A percentile compares a stretch with the other conserved stretches of the same genome.
Evolutionary conservation across 768 basidiomycete genomes (phyloP).

Genomic region (Tylopilus sp.): DNA sequence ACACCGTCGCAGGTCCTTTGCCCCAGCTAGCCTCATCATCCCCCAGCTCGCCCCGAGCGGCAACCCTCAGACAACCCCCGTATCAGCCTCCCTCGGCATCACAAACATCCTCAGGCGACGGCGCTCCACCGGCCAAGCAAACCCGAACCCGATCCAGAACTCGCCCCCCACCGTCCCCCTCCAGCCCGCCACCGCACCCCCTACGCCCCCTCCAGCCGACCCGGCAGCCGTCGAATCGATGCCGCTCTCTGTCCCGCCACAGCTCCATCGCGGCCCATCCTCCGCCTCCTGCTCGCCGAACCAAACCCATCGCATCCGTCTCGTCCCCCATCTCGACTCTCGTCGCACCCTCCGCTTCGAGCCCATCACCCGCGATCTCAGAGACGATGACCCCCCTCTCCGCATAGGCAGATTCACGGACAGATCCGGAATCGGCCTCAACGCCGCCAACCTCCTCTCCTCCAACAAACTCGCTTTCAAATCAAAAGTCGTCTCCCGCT

Average conservation of each 20-base stretch:
- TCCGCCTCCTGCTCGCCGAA: constrained; percentile 16
- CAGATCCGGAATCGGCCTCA: constrained; percentile 62
- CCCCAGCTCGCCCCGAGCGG: constrained; percentile 33
- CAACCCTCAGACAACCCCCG: constrained; percentile 22
- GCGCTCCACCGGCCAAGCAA: constrained; percentile 57
- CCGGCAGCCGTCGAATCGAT: background rate
- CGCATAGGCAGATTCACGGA: constrained; percentile 96
- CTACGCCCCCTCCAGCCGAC: constrained; percentile 16
- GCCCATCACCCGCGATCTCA: constrained; percentile 83
- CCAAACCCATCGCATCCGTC: constrained; percentile 72
- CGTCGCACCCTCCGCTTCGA: constrained; percentile 89
- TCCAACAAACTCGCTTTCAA: constrained; percentile 92
- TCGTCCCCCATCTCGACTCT: constrained; percentile 93
- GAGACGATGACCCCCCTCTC: constrained; percentile 62
- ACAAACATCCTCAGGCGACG: constrained; percentile 64
- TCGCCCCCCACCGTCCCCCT: constrained; percentile 5
- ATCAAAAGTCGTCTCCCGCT: constrained; percentile 90
- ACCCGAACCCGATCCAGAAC: constrained; percentile 19
- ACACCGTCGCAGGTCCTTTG: constrained; percentile 40
- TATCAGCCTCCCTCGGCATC: constrained; percentile 40
- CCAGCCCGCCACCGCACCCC: constrained; percentile 9
- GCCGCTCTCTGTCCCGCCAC: constrained; percentile 22
- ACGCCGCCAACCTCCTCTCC: constrained; percentile 63
- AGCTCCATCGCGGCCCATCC: constrained; percentile 18
- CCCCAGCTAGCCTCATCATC: constrained; percentile 34